Conservation (phyloP, 2,329 filamentous ascomycete genomes). For the Xylaria sp. region DNA sequence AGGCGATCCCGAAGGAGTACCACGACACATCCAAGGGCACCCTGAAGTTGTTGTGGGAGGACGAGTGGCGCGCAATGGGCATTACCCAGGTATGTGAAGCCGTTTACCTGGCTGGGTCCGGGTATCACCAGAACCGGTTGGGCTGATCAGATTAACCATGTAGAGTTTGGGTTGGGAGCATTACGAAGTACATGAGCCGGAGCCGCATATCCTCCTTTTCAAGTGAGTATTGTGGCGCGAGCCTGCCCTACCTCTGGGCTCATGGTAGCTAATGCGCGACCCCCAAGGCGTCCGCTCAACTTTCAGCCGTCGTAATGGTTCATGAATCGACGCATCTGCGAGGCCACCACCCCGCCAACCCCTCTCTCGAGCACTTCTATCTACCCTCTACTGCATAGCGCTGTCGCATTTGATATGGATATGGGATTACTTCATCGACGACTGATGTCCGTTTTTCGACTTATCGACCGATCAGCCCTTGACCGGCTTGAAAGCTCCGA, state of each 20-base stretch:
- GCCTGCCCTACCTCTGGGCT: neutral
- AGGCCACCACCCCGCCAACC: slow-evolving; percentile 20
- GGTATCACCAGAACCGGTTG: neutral
- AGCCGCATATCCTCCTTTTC: slow-evolving; percentile 97
- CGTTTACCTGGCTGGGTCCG: neutral
- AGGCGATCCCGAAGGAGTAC: slow-evolving; percentile 93
- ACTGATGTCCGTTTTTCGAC: slow-evolving; percentile 36
- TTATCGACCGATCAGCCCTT: slow-evolving; percentile 21
- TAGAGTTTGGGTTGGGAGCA: slow-evolving; percentile 99
- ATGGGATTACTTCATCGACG: slow-evolving; percentile 37
- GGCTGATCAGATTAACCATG: slow-evolving; percentile 8
- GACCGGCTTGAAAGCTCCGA: slow-evolving; percentile 19
- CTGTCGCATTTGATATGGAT: slow-evolving; percentile 42
- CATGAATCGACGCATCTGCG: slow-evolving; percentile 22
- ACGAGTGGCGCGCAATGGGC: slow-evolving; percentile 95
- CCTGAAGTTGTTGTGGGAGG: slow-evolving; percentile 95
- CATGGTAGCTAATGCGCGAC: slow-evolving; percentile 18
- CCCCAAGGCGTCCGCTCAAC: slow-evolving; percentile 76
- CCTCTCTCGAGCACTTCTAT: slow-evolving; percentile 32
- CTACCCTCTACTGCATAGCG: slow-evolving; percentile 43
- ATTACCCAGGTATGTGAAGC: slow-evolving; percentile 81
- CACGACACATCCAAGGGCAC: slow-evolving; percentile 89
- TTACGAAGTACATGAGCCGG: slow-evolving; percentile 98
- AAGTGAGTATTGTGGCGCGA: slow-evolving; percentile 75
- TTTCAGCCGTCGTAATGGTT: slow-evolving; percentile 73